Conservation (phyloP, 345 rosid species). For the Punica granatum region DNA sequence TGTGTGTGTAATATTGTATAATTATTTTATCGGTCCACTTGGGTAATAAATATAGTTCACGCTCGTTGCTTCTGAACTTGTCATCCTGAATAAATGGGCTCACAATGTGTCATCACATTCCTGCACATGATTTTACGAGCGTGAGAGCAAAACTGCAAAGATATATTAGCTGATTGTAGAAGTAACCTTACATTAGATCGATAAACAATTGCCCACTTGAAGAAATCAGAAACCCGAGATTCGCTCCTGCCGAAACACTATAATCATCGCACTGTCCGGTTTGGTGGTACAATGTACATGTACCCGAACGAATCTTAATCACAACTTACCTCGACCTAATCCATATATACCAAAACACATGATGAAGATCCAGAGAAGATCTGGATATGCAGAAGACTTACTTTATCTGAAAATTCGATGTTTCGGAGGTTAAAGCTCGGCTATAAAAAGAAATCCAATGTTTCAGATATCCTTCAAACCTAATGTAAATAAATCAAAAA, state of each 20-base stretch:
- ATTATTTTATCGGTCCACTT: background rate
- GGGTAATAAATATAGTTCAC: background rate
- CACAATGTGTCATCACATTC: background rate
- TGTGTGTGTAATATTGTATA: too few relatives aligned
- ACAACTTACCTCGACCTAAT: too few relatives aligned
- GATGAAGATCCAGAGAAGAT: too few relatives aligned
- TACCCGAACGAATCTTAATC: too few relatives aligned
- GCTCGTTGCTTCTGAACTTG: background rate
- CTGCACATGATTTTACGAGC: background rate
- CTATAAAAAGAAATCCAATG: background rate
- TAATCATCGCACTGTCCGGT: too few relatives aligned
- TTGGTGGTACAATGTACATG: too few relatives aligned
- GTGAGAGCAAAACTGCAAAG: background rate
- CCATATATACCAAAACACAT: too few relatives aligned
- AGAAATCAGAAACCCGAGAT: background rate
- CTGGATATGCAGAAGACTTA: too few relatives aligned
- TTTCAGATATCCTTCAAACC: background rate
- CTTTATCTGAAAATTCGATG: background rate
- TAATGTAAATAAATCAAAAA: too few relatives aligned
- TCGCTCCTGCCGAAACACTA: too few relatives aligned
- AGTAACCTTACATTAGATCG: background rate
- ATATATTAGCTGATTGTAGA: background rate
- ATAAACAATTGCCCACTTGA: background rate
- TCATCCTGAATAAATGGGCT: background rate
- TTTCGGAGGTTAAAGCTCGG: background rate